phyloP scores from a whole-genome alignment of 495 filamentous ascomycete species.

The Oidiodendron maius region DNA sequence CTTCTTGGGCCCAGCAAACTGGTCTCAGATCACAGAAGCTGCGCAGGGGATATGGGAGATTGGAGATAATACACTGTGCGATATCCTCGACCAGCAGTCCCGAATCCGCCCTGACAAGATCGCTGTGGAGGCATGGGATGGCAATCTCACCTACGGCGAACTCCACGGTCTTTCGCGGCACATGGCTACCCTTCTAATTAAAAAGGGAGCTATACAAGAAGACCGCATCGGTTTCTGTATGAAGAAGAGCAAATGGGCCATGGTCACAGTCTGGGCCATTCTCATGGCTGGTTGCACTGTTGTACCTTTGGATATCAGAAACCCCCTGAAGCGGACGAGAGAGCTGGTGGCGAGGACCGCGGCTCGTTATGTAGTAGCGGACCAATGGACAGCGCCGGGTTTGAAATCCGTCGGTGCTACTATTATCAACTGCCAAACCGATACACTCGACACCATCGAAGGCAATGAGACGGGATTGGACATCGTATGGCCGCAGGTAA shows the following conservation, averaged over 20 bases:
- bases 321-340: not conserved
- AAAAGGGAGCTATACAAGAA: not conserved
- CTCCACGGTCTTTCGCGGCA: slow-evolving; percentile 4
- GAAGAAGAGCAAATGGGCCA: not conserved
- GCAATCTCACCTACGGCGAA: slow-evolving; percentile 25
- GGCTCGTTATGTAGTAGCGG: not conserved
- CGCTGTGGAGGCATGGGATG: slow-evolving; percentile 44
- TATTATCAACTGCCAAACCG: not conserved
- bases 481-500: not conserved
- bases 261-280: not conserved
- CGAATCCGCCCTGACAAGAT: not conserved
- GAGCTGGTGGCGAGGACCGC: not conserved
- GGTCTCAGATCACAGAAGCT: too few species aligned
- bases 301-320: not conserved
- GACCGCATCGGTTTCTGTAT: not conserved
- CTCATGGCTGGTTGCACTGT: not conserved
- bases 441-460: not conserved
- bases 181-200: not conserved
- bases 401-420: not conserved
- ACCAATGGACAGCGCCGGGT: not conserved
- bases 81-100: not conserved
- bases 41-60: too few species aligned
- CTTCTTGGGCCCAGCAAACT: too few species aligned
- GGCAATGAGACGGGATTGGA: not conserved
- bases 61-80: too few species aligned